Conservation (phyloP, 2,329 filamentous ascomycete genomes). For the Zalaria sp. region DNA sequence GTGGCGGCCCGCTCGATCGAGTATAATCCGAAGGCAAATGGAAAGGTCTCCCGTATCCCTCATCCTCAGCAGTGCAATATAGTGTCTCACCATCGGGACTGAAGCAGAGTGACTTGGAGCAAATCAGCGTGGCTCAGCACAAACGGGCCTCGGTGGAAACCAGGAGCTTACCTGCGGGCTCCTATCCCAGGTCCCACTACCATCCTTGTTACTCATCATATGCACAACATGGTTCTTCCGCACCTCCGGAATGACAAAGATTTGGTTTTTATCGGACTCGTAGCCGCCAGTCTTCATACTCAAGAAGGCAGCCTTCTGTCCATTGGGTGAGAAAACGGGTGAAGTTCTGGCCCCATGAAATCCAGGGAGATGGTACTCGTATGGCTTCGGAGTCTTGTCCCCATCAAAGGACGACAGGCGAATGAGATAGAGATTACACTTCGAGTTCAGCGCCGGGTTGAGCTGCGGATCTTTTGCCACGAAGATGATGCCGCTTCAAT, state of each 20-base stretch:
- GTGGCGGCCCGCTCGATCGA: conserved; percentile 23
- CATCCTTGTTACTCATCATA: conserved; percentile 47
- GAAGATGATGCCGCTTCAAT: conserved; percentile 49
- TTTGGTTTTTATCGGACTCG: conserved; percentile 62
- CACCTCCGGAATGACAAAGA: conserved; percentile 51
- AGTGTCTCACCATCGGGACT: conserved; percentile 43
- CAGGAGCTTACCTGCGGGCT: conserved; percentile 35
- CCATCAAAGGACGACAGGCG: conserved; percentile 48
- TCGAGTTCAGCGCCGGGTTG: conserved; percentile 61
- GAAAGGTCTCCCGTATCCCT: conserved; percentile 49
- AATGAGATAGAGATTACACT: conserved; percentile 66
- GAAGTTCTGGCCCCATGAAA: conserved; percentile 50
- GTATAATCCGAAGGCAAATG: conserved; percentile 35
- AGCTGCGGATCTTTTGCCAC: conserved; percentile 60
- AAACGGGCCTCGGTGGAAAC: not conserved
- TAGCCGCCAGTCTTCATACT: conserved; percentile 67
- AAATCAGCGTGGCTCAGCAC: not conserved
- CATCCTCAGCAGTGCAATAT: conserved; percentile 60
- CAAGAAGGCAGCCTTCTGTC: conserved; percentile 58
- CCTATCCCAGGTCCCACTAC: conserved; percentile 48
- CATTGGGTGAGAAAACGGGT: conserved; percentile 63
- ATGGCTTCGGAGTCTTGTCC: conserved; percentile 33
- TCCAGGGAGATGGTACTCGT: conserved; percentile 40
- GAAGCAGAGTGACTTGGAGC: conserved; percentile 28
- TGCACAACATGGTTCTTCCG: conserved; percentile 38